Base-by-base conservation (phyloP, 176 grass and related monocot species). In the Zea luxurians region DNA sequence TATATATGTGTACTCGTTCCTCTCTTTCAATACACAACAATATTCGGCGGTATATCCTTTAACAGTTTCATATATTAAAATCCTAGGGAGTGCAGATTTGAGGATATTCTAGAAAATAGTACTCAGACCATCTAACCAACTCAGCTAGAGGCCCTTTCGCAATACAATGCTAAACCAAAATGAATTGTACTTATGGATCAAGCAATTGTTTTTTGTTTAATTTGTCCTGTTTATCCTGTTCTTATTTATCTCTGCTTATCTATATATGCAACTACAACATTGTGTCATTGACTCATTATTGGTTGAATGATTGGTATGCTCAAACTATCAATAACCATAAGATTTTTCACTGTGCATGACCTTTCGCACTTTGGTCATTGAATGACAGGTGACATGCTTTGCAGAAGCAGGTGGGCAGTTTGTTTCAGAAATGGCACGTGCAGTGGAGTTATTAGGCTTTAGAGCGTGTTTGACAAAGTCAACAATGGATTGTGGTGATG, bases 331-430 rank as follows among this genome's bases (percentile, higher is more conserved):
- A 46, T 10, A 20, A 17, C 48, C 48, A 59, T n/a, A 65, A 49
- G 47, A 64, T 47, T 42, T 87, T 72, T 64, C 49, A 80, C 41
- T 59, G 17, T 41, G 18, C 61, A 13, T 71, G 55, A 12, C 11
- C 21, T 65, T 27, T 64, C 6, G 1, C 13, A 3, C 6, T 40
- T 17, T 61, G 42, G 59, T 41, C 34, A 34, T 70, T 49, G 35
- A 68, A 74, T 81, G 63, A 36, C 80, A 97, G 93, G 88, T 92
- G 66, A 97, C 93, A 60, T 97, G 93, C 84, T 97, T 97, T 87
- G 93, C 93, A 4, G 93, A 97, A 84, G 93, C 93, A 73, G 93
- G 93, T 80, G 93, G 93, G 35, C 93, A 97, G 71, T 82, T 89
- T 85, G 93, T 97, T 58, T 65, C 84, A 20, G 88, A 87, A 78